These are phyloP conservation scores for Corynespora cassiicola DNA, from an alignment of 2,329 filamentous ascomycete species.

Conservation along the genomic window DNA sequence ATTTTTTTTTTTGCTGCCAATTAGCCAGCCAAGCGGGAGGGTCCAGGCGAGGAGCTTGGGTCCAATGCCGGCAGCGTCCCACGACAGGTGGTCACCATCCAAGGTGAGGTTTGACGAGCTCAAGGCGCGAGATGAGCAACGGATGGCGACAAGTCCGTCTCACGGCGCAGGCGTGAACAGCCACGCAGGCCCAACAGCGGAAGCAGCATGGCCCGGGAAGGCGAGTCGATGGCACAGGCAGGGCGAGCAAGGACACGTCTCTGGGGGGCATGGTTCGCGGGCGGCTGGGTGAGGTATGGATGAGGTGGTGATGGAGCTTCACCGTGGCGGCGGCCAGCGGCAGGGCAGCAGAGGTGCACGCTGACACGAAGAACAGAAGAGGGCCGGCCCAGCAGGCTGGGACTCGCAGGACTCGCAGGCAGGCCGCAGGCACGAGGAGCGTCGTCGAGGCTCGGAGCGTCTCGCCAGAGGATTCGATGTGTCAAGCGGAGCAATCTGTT, in stretches of 20 bases:
- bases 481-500: conserved; percentile 34
- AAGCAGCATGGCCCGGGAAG: conserved; percentile 6
- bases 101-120: conserved; percentile 26
- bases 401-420: too few relatives aligned
- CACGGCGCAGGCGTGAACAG: conserved; percentile 11
- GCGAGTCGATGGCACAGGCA: conserved; percentile 3
- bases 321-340: too few relatives aligned
- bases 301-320: neutral
- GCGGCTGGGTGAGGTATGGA: neutral
- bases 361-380: too few relatives aligned
- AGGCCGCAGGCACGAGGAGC: neutral
- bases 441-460: neutral
- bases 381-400: too few relatives aligned
- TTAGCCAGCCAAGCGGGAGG: too few relatives aligned
- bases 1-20: too few relatives aligned
- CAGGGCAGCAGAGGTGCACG: too few relatives aligned
- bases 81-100: conserved; percentile 15
- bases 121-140: conserved; percentile 26
- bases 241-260: too few relatives aligned
- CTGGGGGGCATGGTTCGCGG: conserved; percentile 3
- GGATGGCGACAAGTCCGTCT: conserved; percentile 25
- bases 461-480: conserved; percentile 33
- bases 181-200: too few relatives aligned
- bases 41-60: neutral
- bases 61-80: neutral